Evolutionary conservation across 1,284 basidiomycete genomes (phyloP).

Genomic region (Naganishia cerealis): DNA sequence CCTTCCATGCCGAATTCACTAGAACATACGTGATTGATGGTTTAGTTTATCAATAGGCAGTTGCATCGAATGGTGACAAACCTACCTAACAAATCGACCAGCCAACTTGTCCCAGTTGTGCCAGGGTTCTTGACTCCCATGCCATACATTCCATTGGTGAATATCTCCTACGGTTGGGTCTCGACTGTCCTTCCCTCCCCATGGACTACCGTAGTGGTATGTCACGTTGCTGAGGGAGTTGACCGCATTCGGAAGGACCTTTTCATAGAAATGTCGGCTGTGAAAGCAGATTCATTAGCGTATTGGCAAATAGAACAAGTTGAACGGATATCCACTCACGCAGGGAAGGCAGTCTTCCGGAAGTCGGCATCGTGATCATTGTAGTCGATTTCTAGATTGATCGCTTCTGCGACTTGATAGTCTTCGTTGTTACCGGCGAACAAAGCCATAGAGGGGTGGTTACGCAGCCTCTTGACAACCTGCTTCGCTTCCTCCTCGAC

Average conservation of each 20-base stretch:
- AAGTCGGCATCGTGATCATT: conserved; percentile 75
- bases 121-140: conserved; percentile 78
- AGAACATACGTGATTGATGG: background rate
- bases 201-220: conserved; percentile 82
- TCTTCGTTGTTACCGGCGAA: conserved; percentile 87
- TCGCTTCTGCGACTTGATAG: conserved; percentile 69
- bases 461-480: conserved; percentile 55
- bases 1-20: conserved; percentile 59
- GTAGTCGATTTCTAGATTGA: conserved; percentile 75
- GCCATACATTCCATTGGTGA: conserved; percentile 90
- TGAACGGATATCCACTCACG: conserved; percentile 44
- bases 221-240: conserved; percentile 64
- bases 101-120: conserved; percentile 81
- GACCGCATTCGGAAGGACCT: conserved; percentile 72
- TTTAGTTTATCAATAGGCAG: background rate
- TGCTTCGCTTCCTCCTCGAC: conserved; percentile 57
- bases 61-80: conserved; percentile 16
- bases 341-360: conserved; percentile 78
- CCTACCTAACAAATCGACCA: conserved; percentile 81
- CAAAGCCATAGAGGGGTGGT: conserved; percentile 68
- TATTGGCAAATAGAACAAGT: background rate
- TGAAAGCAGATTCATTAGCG: background rate
- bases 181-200: conserved; percentile 73
- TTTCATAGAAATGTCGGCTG: conserved; percentile 77
- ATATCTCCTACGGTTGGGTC: conserved; percentile 78